Base-by-base conservation (phyloP, 257 asterid species). In the Buddleja alternifolia region DNA sequence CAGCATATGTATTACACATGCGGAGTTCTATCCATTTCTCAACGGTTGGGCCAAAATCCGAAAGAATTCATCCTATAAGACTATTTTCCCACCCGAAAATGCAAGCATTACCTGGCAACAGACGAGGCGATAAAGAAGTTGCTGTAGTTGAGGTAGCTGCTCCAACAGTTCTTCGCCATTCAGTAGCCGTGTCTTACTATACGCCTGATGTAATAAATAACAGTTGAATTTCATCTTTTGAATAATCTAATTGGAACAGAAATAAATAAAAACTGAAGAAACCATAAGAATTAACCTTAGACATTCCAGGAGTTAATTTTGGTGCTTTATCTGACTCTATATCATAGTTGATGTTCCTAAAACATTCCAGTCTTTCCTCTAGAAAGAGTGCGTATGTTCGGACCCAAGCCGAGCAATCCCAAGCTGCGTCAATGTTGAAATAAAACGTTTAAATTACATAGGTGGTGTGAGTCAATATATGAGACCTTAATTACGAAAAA, bases 361-460 rank as follows among this genome's bases (percentile, higher is more conserved):
- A 85, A 47, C 97, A 92, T 75, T 89, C 96, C 0, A 89, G 74
- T 63, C 96, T 84, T 84, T 92, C 97, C 84, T 92, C 98, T 3
- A 92, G 69, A 84, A 81, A 92, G 21, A 87, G 84, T 10, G 96
- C 96, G 58, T 92, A 92, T 9, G 97, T 72, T 16, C 98, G 81
- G 0, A 92, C 86, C 95, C 98, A 92, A 20, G 93, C 88, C 37
- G 97, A 85, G 77, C 98, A 92, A 77, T 92, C 98, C 96, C 97
- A 93, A 53, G 97, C 97, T 93, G 86, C 84, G 84, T 32, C 11
- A 53, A 7, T 36, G 2, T 29, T 29, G 5, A 29, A 29, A 5
- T 10, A 48, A n/a, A n/a, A n/a, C n/a, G n/a, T n/a, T n/a, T n/a
- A n/a, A n/a, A n/a, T n/a, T n/a, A n/a, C n/a, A n/a, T n/a, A n/a